Conservation (phyloP, 2,329 filamentous ascomycete species). For the Kalaharituber pfeilii region DNA sequence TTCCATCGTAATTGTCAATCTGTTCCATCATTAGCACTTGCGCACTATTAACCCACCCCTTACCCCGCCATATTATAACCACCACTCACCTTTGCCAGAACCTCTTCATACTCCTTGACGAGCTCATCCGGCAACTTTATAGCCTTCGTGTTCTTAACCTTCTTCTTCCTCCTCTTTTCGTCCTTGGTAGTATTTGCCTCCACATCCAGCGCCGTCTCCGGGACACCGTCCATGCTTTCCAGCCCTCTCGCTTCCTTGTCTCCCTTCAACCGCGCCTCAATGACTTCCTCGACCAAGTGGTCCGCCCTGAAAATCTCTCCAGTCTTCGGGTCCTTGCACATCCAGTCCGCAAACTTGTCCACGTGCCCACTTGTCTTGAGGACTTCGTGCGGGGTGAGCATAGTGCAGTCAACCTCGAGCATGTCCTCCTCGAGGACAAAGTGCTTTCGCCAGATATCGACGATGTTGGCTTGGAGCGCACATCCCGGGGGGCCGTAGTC, state of each 20-base stretch:
- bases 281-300: conserved; percentile 86
- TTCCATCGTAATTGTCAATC: conserved; percentile 88
- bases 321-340: conserved; percentile 97
- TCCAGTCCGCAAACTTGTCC: conserved; percentile 96
- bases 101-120: conserved; percentile 77
- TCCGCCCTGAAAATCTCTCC: conserved; percentile 93
- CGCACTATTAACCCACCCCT: neutral
- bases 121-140: conserved; percentile 76
- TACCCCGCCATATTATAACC: neutral
- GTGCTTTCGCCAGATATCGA: conserved; percentile 83
- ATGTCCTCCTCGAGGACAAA: conserved; percentile 88
- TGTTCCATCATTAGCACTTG: conserved; percentile 19
- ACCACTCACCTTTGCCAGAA: conserved; percentile 48
- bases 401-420: conserved; percentile 87
- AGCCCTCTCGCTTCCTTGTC: conserved; percentile 84
- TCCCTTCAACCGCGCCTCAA: conserved; percentile 72
- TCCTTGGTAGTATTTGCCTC: conserved; percentile 56
- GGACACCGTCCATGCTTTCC: conserved; percentile 30
- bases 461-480: conserved; percentile 68
- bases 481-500: conserved; percentile 86
- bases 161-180: conserved; percentile 78
- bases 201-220: conserved; percentile 32
- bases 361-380: conserved; percentile 94
- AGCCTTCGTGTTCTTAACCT: conserved; percentile 54
- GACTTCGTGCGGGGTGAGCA: conserved; percentile 80